phyloP scores from a whole-genome alignment of 768 basidiomycete genomes.

The Termitomyces sp. region DNA sequence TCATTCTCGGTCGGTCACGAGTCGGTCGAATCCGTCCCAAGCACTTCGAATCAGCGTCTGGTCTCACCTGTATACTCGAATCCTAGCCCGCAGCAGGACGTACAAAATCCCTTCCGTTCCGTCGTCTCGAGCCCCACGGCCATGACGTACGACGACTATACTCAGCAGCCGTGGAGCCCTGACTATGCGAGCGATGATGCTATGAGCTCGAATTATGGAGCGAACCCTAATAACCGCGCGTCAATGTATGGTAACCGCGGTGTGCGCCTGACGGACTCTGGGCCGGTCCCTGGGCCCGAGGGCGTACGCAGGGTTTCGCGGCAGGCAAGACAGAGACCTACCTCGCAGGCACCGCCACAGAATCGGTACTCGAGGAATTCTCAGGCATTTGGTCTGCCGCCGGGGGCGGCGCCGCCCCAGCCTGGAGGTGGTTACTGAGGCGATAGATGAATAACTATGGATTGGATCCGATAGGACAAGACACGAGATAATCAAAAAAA shows the following conservation, averaged over 20 bases:
- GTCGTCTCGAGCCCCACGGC: constrained; percentile 35
- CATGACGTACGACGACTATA: constrained; percentile 17
- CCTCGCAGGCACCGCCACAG: constrained; percentile 52
- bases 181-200: constrained; percentile 25
- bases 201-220: constrained; percentile 25
- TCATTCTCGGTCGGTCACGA: constrained; percentile 30
- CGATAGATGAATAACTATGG: not conserved
- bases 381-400: constrained; percentile 4
- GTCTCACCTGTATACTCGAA: constrained; percentile 25
- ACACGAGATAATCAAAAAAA: not conserved
- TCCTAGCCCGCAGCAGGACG: constrained; percentile 17
- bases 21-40: constrained; percentile 29
- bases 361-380: constrained; percentile 15
- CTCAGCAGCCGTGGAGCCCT: constrained; percentile 24
- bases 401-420: not conserved
- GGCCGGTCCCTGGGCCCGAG: constrained; percentile 76
- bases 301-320: constrained; percentile 79
- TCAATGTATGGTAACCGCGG: constrained; percentile 44
- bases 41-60: constrained; percentile 23
- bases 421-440: not conserved
- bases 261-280: constrained; percentile 75
- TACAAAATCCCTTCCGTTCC: constrained; percentile 50
- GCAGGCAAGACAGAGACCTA: constrained; percentile 50
- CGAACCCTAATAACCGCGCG: constrained; percentile 32
- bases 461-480: not conserved